Conservation (phyloP, 768 basidiomycete species). For the Asterophora lycoperdoides region DNA sequence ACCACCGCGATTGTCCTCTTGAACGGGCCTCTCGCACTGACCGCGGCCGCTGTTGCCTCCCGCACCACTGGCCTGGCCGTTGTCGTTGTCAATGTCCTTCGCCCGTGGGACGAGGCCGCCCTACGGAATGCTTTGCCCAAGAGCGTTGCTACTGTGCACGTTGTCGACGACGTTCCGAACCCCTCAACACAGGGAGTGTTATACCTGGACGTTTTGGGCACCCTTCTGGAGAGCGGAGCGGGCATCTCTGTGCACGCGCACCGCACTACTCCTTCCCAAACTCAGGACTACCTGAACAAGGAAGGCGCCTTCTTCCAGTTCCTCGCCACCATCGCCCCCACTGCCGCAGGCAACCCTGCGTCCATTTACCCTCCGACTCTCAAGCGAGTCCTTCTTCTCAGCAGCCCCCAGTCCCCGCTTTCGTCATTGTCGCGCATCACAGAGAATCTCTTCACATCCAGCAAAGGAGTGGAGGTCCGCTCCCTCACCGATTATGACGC, state of each 20-base stretch:
- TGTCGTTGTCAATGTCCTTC: slow-evolving; percentile 71
- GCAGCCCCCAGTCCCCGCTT: slow-evolving; percentile 52
- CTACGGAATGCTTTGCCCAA: slow-evolving; percentile 57
- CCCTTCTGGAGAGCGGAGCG: slow-evolving; percentile 40
- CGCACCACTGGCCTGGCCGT: slow-evolving; percentile 52
- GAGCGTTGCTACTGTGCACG: slow-evolving; percentile 55
- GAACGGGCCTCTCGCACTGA: slow-evolving; percentile 74
- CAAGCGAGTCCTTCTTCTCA: slow-evolving; percentile 64
- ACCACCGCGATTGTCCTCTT: slow-evolving; percentile 63
- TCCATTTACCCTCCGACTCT: slow-evolving; percentile 41
- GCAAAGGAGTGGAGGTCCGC: slow-evolving; percentile 50
- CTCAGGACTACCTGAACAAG: slow-evolving; percentile 45
- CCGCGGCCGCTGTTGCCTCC: slow-evolving; percentile 48
- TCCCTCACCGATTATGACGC: slow-evolving; percentile 69
- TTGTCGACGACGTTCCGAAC: slow-evolving; percentile 75
- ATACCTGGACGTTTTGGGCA: slow-evolving; percentile 67
- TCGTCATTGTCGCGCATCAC: slow-evolving; percentile 53
- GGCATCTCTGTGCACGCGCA: slow-evolving; percentile 46
- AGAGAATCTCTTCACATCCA: slow-evolving; percentile 53
- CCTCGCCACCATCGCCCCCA: slow-evolving; percentile 28
- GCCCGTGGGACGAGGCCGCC: slow-evolving; percentile 75
- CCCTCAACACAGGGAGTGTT: slow-evolving; percentile 58
- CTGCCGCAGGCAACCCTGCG: slow-evolving; percentile 31
- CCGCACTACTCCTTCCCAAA: slow-evolving; percentile 54
- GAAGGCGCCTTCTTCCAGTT: slow-evolving; percentile 43